Evolutionary conservation across 176 grass and related monocot genomes (phyloP).

Genomic region (Aegilops tauschii): DNA sequence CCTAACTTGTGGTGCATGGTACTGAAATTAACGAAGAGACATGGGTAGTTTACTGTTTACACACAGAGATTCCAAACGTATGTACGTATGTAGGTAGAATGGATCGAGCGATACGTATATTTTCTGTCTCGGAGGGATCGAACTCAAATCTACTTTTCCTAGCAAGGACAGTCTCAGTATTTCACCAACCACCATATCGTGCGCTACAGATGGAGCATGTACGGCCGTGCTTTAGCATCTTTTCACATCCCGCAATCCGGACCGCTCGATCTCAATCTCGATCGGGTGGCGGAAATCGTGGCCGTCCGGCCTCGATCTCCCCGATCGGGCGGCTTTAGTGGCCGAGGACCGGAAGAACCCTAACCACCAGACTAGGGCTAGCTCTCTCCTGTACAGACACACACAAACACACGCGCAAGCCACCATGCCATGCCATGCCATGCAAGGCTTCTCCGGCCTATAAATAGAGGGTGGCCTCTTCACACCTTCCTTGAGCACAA

Average conservation of each 20-base stretch:
- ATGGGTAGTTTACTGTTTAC: not conserved
- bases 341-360: conserved; percentile 22
- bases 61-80: not conserved
- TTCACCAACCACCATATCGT: conserved; percentile 28
- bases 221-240: conserved; percentile 37
- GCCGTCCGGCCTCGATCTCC: conserved; percentile 26
- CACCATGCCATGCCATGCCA: not conserved
- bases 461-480: conserved; percentile 43
- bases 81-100: not conserved
- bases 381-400: not conserved
- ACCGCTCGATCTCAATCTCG: conserved; percentile 6
- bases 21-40: no score
- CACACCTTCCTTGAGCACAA: conserved; percentile 38
- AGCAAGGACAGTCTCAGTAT: conserved; percentile 9
- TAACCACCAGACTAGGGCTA: conserved; percentile 35
- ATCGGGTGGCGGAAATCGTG: not conserved
- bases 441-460: conserved; percentile 26
- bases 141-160: not conserved
- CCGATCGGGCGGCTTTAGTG: conserved; percentile 31
- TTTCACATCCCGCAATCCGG: conserved; percentile 14
- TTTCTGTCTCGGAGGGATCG: not conserved
- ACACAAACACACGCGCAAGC: no score
- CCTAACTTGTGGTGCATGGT: no score
- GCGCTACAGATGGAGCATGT: conserved; percentile 29
- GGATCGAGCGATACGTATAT: not conserved